Conservation (phyloP, 345 rosid species). For the Alliaria petiolata region DNA sequence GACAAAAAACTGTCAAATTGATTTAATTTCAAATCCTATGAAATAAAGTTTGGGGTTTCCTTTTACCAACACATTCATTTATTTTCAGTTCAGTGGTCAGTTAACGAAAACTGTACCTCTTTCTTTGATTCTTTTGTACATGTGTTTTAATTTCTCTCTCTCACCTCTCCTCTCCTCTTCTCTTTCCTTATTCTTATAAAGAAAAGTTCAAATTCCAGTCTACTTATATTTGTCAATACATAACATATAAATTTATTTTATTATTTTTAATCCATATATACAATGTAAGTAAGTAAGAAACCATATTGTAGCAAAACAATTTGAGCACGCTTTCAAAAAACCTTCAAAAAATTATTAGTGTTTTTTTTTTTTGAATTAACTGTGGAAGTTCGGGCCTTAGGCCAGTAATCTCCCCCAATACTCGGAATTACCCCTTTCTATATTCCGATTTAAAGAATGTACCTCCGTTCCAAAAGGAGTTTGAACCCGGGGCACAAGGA, state of each 20-base stretch:
- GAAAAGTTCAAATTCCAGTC: background rate
- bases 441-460: too few relatives aligned
- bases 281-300: background rate
- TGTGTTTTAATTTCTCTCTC: slow-evolving; percentile 16
- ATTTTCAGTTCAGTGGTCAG: slow-evolving; percentile 32
- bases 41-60: slow-evolving; percentile 21
- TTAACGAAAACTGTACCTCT: slow-evolving; percentile 33
- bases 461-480: too few relatives aligned
- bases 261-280: background rate
- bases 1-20: slow-evolving; percentile 31
- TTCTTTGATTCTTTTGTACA: slow-evolving; percentile 22
- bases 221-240: background rate
- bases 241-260: background rate
- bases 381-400: too few relatives aligned
- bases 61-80: slow-evolving; percentile 36
- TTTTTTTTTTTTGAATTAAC: too few relatives aligned
- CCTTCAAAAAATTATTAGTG: background rate
- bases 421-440: too few relatives aligned
- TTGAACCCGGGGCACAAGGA: too few relatives aligned
- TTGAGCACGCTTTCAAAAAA: background rate
- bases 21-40: slow-evolving; percentile 42
- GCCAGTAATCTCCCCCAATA: too few relatives aligned
- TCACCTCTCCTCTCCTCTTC: too few relatives aligned
- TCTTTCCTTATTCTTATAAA: background rate
- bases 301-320: background rate